phyloP scores from a whole-genome alignment of 2,329 filamentous ascomycete genomes.

The Claviceps maximensis region DNA sequence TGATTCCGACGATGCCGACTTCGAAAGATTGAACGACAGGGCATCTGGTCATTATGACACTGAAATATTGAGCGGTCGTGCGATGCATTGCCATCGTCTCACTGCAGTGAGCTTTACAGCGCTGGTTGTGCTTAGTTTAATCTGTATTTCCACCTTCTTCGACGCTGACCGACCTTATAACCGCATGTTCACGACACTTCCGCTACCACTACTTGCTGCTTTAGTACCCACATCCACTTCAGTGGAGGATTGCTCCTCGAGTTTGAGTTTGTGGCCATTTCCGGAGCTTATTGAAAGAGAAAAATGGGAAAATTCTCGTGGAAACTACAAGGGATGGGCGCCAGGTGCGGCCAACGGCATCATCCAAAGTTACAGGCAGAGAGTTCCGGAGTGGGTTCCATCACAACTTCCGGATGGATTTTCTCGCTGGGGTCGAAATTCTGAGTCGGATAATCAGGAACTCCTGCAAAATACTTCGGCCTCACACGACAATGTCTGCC shows the following conservation, averaged over 20 bases:
- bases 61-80: conserved; percentile 6
- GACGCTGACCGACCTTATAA: conserved; percentile 19
- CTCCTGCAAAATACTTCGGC: neutral
- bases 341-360: conserved; percentile 14
- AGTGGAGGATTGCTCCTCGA: conserved; percentile 15
- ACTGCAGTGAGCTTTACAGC: conserved; percentile 9
- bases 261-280: conserved; percentile 17
- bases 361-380: conserved; percentile 13
- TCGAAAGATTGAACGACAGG: neutral
- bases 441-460: conserved; percentile 6
- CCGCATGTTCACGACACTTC: conserved; percentile 19
- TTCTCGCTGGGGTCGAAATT: conserved; percentile 15
- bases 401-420: conserved; percentile 16
- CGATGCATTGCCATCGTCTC: conserved; percentile 8
- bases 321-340: conserved; percentile 22
- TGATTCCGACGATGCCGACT: conserved; percentile 5
- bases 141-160: conserved; percentile 12
- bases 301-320: conserved; percentile 14
- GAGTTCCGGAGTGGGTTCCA: conserved; percentile 17
- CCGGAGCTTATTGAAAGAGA: conserved; percentile 15
- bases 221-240: conserved; percentile 14
- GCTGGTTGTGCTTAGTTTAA: conserved; percentile 9
- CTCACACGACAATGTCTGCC: neutral
- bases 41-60: neutral
- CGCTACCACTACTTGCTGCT: conserved; percentile 17